Base-by-base conservation (phyloP, 2,329 filamentous ascomycete genomes). In the Exophiala aquamarina region DNA sequence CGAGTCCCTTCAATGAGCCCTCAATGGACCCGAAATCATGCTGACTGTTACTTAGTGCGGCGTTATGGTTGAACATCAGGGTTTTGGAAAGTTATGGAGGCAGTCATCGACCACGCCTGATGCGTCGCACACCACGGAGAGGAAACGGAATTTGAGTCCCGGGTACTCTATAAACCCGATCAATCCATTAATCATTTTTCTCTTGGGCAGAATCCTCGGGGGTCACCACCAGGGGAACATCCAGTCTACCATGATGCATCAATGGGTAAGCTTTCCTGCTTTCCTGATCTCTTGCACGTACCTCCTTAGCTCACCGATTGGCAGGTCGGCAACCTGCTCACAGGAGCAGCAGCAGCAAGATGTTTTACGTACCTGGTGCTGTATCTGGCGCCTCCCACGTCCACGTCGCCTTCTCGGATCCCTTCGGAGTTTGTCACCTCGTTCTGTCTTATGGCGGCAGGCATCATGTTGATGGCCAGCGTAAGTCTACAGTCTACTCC, bases 121-220 rank as follows among this genome's bases (percentile, higher is more conserved):
- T 65, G 33, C 13, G 9, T 15, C 18, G 59, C 61, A 18, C 65
- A 68, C 23, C 58, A 57, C 29, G 62, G 63, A 41, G 56, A 64
- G 37, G 54, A 53, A 40, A 35, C 54, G 9, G 58, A 63, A 21
- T 56, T 71, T 38, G 63, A 67, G 19, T 67, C 75, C 11, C 71
- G 78, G 52, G 70, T 77, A 59, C 45, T 85, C 87, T 1, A 73
- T 88, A 64, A 93, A 93, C 62, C 88, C 88, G 0, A 76, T 93
- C 41, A 88, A 88, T 0, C 85, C 82, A 1, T 74, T 93, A 3
- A 79, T 92, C 35, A 87, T 93, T 54, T 73, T 93, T 46, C 71
- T 93, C 1, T 73, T 92, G 1, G 89, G 89, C 40, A 78, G 87
- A 61, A 89, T 92, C 83, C 93, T 93, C 87, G 83, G 82, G 63